Evolutionary conservation across 345 rosid genomes (phyloP), one percentile per base, ranked within the genome.

Genomic region (Populus alba): DNA sequence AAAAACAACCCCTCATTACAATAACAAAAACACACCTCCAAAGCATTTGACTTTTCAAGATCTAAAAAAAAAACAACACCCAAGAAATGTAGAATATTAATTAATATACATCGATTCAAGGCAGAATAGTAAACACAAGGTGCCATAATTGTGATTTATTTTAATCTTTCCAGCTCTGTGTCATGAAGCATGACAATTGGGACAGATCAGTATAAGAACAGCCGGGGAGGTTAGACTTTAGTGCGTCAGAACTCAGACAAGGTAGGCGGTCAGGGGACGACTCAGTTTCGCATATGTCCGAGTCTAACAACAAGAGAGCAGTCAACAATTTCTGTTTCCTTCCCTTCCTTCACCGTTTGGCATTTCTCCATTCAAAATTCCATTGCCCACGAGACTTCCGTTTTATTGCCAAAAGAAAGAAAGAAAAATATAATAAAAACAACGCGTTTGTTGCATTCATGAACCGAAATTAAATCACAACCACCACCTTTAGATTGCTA

Each of bases 181-280:
- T 53, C 59, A 7, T 53, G 59, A 53, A 20, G 22, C 59, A 20
- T 53, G 59, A 20, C 1, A 17, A 22, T 1, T 1, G 25, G 75
- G 85, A n/a, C 61, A 68, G 27, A 76, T 31, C 18, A 51, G 65
- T 49, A 65, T 49, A 75, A 75, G 1, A 35, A 3, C 2, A 38
- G 51, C 39, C 6, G 22, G n/a, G 12, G 45, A n/a, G 62, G 66
- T 7, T 23, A 25, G 43, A 35, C 33, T 23, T 47, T 39, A 27
- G 13, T 4, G 45, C 2, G 57, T 3, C 59, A 13, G 65, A 72
- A 78, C 79, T 76, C 77, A 20, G 83, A 79, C 77, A 79, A 74
- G 84, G 85, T 35, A 31, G 79, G 85, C 81, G 77, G 80, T 37
- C 72, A 81, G 77, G 69, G 79, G 57, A 63, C 49, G 67, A 71